Evolutionary conservation across 176 grass and related monocot genomes (phyloP).

Genomic region (Triticum turgidum): DNA sequence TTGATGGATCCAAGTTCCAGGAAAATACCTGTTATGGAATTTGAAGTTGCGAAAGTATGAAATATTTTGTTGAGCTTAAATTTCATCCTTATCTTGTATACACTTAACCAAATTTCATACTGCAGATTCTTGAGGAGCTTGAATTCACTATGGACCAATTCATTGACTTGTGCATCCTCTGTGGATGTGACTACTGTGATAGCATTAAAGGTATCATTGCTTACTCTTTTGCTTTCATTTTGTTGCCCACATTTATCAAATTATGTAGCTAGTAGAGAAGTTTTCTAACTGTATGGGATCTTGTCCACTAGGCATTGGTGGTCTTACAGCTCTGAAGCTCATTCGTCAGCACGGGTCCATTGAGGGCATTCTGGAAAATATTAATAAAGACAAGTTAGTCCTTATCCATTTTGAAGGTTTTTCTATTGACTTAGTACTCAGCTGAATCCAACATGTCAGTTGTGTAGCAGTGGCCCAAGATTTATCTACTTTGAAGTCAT

Average conservation of each 20-base stretch:
- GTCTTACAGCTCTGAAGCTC: constrained; percentile 89
- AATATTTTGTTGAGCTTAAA: neutral
- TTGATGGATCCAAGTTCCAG: constrained; percentile 94
- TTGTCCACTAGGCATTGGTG: constrained; percentile 67
- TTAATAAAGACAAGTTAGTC: constrained; percentile 84
- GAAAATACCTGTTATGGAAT: constrained; percentile 95
- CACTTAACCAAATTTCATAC: constrained; percentile 5
- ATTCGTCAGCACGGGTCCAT: constrained; percentile 81
- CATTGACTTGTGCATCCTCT: constrained; percentile 91
- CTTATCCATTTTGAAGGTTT: constrained; percentile 15
- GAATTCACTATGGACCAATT: constrained; percentile 96
- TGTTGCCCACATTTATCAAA: constrained; percentile 9
- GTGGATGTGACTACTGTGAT: constrained; percentile 94
- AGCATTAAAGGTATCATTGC: constrained; percentile 70
- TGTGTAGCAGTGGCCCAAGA: neutral
- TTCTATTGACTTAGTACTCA: neutral
- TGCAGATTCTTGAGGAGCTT: constrained; percentile 90
- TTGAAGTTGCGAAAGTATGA: constrained; percentile 79
- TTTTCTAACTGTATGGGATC: neutral
- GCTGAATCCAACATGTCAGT: neutral
- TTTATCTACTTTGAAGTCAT: neutral
- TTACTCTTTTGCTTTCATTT: neutral
- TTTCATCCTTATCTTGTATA: neutral
- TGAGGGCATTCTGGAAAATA: constrained; percentile 82
- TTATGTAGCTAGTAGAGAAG: neutral